Evolutionary conservation across 495 filamentous ascomycete species (phyloP).

Genomic region (Patellaria atrata): DNA sequence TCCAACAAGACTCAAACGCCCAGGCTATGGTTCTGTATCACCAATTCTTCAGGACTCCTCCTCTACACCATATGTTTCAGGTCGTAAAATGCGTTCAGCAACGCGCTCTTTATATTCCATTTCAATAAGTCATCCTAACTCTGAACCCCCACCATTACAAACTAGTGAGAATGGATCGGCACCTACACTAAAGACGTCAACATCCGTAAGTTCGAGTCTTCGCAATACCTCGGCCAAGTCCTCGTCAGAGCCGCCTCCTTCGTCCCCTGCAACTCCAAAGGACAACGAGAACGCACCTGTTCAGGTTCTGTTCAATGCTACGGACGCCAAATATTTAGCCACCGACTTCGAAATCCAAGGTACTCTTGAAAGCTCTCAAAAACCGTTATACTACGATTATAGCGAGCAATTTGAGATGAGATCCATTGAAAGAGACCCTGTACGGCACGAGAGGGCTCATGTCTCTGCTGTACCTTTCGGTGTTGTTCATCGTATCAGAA

Average conservation of each 20-base stretch:
- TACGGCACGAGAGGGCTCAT: not conserved
- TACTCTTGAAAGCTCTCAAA: conserved; percentile 1
- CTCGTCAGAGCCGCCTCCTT: conserved; percentile 23
- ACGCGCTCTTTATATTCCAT: too few species aligned
- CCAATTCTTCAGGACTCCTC: conserved; percentile 39
- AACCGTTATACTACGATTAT: conserved; percentile 17
- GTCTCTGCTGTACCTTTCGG: conserved; percentile 7
- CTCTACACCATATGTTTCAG: too few species aligned
- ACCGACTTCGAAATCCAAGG: not conserved
- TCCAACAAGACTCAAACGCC: conserved; percentile 48
- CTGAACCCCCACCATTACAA: too few species aligned
- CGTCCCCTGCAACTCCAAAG: conserved; percentile 21
- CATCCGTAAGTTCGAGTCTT: too few species aligned
- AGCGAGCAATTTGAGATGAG: conserved; percentile 18
- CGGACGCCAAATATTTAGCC: conserved; percentile 3
- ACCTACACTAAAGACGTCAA: too few species aligned
- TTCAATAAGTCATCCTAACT: too few species aligned
- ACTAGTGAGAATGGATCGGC: too few species aligned
- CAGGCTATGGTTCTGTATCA: conserved; percentile 48
- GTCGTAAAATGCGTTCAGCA: too few species aligned
- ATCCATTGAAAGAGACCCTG: conserved; percentile 4
- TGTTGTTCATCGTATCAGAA: conserved; percentile 14
- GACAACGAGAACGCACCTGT: conserved; percentile 16
- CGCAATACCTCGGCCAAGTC: conserved; percentile 19
- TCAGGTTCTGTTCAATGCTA: conserved; percentile 18